Evolutionary conservation across 1,139 yeast species (phyloP).

Genomic region (Suhomyces chickasaworum): DNA sequence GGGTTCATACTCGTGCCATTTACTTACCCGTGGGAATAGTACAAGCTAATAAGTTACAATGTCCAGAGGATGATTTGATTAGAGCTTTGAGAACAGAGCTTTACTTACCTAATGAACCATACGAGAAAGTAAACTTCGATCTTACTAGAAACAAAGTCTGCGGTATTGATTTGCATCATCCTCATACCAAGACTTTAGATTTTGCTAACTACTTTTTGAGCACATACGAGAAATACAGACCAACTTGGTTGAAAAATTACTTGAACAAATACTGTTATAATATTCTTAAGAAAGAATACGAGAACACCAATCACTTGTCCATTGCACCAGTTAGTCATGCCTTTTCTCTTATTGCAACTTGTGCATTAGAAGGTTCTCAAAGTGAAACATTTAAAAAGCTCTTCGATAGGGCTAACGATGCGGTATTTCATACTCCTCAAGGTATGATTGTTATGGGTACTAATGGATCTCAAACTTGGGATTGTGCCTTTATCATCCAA

Average conservation of each 20-base stretch:
- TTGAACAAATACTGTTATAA: constrained; percentile 59
- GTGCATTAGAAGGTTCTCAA: constrained; percentile 66
- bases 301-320: constrained; percentile 78
- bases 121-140: constrained; percentile 65
- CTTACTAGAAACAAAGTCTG: constrained; percentile 81
- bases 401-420: constrained; percentile 68
- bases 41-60: constrained; percentile 56
- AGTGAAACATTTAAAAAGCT: constrained; percentile 63
- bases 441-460: constrained; percentile 97
- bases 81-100: constrained; percentile 73
- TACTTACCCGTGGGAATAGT: constrained; percentile 86
- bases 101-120: constrained; percentile 57
- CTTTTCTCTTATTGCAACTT: constrained; percentile 73
- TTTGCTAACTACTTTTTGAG: constrained; percentile 61
- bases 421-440: constrained; percentile 79
- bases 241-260: constrained; percentile 64
- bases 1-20: constrained; percentile 97
- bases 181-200: constrained; percentile 74
- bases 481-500: constrained; percentile 87
- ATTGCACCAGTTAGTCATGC: constrained; percentile 96
- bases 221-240: constrained; percentile 73
- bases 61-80: constrained; percentile 66
- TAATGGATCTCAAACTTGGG: constrained; percentile 98
- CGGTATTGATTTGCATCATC: constrained; percentile 90
- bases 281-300: constrained; percentile 69